Evolutionary conservation across 148 eudicot genomes (phyloP), one percentile per base, ranked within the genome.

Genomic region (Camellia granthamiana): DNA sequence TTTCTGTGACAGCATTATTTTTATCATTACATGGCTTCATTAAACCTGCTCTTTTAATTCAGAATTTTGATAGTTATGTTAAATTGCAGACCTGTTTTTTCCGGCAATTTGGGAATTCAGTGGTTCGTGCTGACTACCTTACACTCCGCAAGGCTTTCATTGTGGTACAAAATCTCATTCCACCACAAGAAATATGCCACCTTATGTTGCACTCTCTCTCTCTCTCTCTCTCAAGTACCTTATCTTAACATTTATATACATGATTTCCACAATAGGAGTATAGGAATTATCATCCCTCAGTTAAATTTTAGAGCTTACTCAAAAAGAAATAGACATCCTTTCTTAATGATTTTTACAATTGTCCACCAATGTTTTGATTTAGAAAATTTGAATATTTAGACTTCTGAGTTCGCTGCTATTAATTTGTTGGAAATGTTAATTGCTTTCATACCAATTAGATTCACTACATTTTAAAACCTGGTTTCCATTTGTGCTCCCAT

Each of bases 81-180:
- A 52, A 74, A 58, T 78, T 81, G 75, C 89, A 94, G 98, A 89
- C 90, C 30, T 92, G 98, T 83, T 94, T 94, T 90, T 94, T 94
- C 82, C 86, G 98, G 60, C 98, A 94, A 78, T 94, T 94, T 85
- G 95, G 97, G 59, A 88, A 73, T 68, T 92, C 98, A 54, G 97
- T 94, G 76, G 94, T 92, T 84, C 94, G 93, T 80, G 90, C 95
- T 68, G 98, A 94, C 84, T 94, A 94, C 82, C 94, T 94, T 72
- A 92, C 95, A 41, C 95, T 94, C 51, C 97, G 98, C 74, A 92
- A 92, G 86, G 98, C 95, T 74, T 94, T 94, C 89, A 94, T 94
- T 85, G 84, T 78, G 90, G 98, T 94, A 88, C 69, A 83, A 72
- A 59, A 64, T 64, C 75, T 81, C 60, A 69, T 19, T 44, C 68